Evolutionary conservation across 2,329 filamentous ascomycete species (phyloP).

Genomic region (Alternaria gaisen): DNA sequence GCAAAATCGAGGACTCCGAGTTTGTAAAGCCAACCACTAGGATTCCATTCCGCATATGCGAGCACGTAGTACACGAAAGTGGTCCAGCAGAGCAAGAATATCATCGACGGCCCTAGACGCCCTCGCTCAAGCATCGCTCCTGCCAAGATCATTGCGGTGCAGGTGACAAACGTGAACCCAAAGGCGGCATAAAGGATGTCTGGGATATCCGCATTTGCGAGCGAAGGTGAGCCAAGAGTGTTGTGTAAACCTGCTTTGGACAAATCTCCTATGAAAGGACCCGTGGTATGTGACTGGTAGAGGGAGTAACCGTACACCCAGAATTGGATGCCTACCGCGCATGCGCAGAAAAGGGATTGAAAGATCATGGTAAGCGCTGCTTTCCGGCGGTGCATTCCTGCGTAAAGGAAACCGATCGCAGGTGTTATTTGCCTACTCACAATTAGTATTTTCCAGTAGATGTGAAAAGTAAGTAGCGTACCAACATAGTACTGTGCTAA

Average conservation of each 20-base stretch:
- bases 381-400: slow-evolving; percentile 46
- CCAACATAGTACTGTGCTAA: slow-evolving; percentile 44
- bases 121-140: slow-evolving; percentile 48
- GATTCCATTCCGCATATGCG: slow-evolving; percentile 82
- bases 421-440: slow-evolving; percentile 43
- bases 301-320: slow-evolving; percentile 60
- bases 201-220: slow-evolving; percentile 44
- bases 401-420: slow-evolving; percentile 47
- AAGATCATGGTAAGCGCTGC: slow-evolving; percentile 57
- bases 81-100: slow-evolving; percentile 48
- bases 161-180: slow-evolving; percentile 48
- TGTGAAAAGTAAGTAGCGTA: slow-evolving; percentile 5
- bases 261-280: slow-evolving; percentile 41
- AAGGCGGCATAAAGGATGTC: slow-evolving; percentile 48
- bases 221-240: slow-evolving; percentile 40
- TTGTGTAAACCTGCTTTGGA: slow-evolving; percentile 45
- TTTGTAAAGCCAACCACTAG: slow-evolving; percentile 74
- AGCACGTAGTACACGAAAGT: slow-evolving; percentile 56
- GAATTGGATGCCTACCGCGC: slow-evolving; percentile 57
- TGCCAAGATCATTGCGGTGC: slow-evolving; percentile 46
- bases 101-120: slow-evolving; percentile 40
- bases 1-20: slow-evolving; percentile 78
- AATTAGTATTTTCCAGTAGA: slow-evolving; percentile 3
- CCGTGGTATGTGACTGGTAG: slow-evolving; percentile 48
- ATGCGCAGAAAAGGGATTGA: slow-evolving; percentile 59